Conservation (phyloP, 2,329 filamentous ascomycete species). For the Pseudocercospora fuligena region DNA sequence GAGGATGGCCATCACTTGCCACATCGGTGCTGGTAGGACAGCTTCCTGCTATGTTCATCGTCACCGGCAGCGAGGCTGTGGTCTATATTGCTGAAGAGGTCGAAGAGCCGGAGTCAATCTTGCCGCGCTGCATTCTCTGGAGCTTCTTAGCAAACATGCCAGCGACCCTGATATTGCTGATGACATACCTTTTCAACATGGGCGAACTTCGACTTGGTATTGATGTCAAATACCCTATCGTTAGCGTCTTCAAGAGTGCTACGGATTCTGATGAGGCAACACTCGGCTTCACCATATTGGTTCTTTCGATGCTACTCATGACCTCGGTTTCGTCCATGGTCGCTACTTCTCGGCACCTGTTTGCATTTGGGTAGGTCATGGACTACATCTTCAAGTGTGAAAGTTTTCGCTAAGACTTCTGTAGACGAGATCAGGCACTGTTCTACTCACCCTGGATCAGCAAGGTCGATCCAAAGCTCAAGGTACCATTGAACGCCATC, state of each 20-base stretch:
- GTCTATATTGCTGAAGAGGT: slow-evolving; percentile 53
- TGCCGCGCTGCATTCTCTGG: slow-evolving; percentile 49
- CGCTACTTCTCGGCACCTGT: slow-evolving; percentile 46
- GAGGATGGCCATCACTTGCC: slow-evolving; percentile 45
- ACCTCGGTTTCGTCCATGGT: slow-evolving; percentile 47
- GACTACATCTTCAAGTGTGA: slow-evolving; percentile 29
- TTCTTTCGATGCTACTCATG: slow-evolving; percentile 43
- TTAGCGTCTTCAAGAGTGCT: slow-evolving; percentile 42
- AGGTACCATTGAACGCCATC: slow-evolving; percentile 38
- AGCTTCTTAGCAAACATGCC: slow-evolving; percentile 44
- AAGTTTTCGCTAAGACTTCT: background rate
- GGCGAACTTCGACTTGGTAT: slow-evolving; percentile 39
- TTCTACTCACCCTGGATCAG: slow-evolving; percentile 46
- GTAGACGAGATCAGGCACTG: slow-evolving; percentile 45
- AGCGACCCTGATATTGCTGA: slow-evolving; percentile 34
- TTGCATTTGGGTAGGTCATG: slow-evolving; percentile 46
- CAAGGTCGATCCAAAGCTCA: slow-evolving; percentile 27
- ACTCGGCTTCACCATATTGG: slow-evolving; percentile 39
- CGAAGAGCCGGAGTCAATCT: slow-evolving; percentile 46
- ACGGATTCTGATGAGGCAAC: slow-evolving; percentile 37
- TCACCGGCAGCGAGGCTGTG: slow-evolving; percentile 43
- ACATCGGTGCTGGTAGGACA: slow-evolving; percentile 48
- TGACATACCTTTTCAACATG: slow-evolving; percentile 45
- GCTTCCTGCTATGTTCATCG: slow-evolving; percentile 35
- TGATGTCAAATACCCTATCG: slow-evolving; percentile 38